These are phyloP conservation scores for Teratosphaeria zuluensis DNA, from an alignment of 2,329 filamentous ascomycete species.

Conservation along the genomic window DNA sequence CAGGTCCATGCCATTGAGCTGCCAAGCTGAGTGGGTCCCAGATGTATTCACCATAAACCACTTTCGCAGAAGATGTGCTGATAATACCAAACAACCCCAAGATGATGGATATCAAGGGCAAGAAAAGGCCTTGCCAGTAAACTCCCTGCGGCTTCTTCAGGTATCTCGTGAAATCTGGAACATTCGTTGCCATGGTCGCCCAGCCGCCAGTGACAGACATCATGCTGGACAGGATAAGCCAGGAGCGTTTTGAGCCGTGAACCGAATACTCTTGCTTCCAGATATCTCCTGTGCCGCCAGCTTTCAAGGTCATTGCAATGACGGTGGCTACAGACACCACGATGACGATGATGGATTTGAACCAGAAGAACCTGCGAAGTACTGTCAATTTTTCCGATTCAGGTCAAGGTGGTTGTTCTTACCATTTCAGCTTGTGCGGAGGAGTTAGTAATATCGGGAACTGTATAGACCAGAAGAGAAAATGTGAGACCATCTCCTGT, in stretches of 20 bases:
- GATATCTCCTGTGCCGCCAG: slow-evolving; percentile 22
- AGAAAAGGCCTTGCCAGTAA: slow-evolving; percentile 29
- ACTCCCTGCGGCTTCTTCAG: slow-evolving; percentile 20
- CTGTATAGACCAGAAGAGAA: slow-evolving; percentile 49
- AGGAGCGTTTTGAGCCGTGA: slow-evolving; percentile 16
- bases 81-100: slow-evolving; percentile 47
- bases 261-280: slow-evolving; percentile 18
- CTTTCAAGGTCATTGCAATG: slow-evolving; percentile 18
- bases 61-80: slow-evolving; percentile 45
- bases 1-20: slow-evolving; percentile 24
- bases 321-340: slow-evolving; percentile 45
- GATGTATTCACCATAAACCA: slow-evolving; percentile 42
- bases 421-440: slow-evolving; percentile 41
- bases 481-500: slow-evolving; percentile 46
- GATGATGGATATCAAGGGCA: slow-evolving; percentile 40
- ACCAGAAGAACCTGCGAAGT: slow-evolving; percentile 14
- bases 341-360: slow-evolving; percentile 34
- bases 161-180: slow-evolving; percentile 30
- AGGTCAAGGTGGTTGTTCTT: neutral
- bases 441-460: slow-evolving; percentile 48
- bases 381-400: no score
- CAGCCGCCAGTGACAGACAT: slow-evolving; percentile 21
- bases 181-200: slow-evolving; percentile 25
- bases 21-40: slow-evolving; percentile 27
- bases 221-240: slow-evolving; percentile 21